Evolutionary conservation across 2,329 filamentous ascomycete species (phyloP), one percentile per base, ranked within the genome.

Genomic region (Microdochium trichocladiopsis): DNA sequence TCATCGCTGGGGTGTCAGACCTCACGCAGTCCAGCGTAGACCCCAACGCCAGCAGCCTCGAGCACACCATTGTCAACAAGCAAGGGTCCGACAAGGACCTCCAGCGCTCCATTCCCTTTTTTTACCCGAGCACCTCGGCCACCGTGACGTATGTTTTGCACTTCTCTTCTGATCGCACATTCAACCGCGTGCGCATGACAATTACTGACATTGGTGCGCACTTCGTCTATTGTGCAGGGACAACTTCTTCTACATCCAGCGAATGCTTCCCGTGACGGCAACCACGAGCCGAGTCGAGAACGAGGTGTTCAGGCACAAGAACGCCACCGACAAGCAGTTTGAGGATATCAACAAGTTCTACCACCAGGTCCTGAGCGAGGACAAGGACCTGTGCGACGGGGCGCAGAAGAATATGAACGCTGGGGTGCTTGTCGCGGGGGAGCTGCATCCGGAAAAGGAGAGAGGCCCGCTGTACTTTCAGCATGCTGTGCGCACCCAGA

Each of bases 231-330:
- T 3, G 2, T 2, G 2, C 55, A 74, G 70, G 4, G 63, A 69
- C 23, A 61, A 76, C 59, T 78, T 78, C 64, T 73, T 78, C 57
- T 77, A 77, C 62, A 76, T 78, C 55, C 72, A 76, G 58, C 70
- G 73, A 48, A 75, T 77, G 64, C 68, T 78, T 25, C 76, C 76
- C 3, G 65, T 68, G n/a, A 67, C 66, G 2, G 66, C 73, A 1
- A 70, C 66, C 11, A 68, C 63, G 12, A 72, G 68, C 9, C 66
- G 65, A 25, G 77, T 79, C 58, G 70, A 72, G 55, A 77, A 78
- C 56, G 74, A 80, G 56, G 72, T 79, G 12, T 80, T 72, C 65
- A 70, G 74, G 50, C 72, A 78, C 62, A 72, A 72, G 51, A 62
- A 72, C 54, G 69, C 74, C 3, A 66, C 69, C 0, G 71, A 77